These are phyloP conservation scores for Blumeria graminis DNA, from an alignment of 2,329 filamentous ascomycete species.

Conservation along the genomic window DNA sequence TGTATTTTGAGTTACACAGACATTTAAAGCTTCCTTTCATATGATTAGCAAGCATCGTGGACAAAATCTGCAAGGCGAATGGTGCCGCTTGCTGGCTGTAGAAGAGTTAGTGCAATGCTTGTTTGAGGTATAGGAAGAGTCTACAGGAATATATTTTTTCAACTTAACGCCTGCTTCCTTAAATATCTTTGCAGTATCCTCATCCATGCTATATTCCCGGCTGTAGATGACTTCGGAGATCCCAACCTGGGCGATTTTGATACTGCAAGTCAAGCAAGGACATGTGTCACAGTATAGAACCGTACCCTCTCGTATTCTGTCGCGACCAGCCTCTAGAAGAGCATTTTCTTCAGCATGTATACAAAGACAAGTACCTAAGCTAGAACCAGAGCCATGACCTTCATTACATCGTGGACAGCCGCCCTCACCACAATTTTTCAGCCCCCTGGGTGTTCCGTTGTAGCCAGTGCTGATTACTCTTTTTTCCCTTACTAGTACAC, in stretches of 20 bases:
- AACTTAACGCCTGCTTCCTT: constrained; percentile 60
- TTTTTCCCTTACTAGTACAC: constrained; percentile 66
- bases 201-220: constrained; percentile 86
- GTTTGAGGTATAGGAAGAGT: constrained; percentile 15
- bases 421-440: constrained; percentile 78
- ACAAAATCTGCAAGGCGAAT: constrained; percentile 30
- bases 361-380: constrained; percentile 71
- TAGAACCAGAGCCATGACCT: constrained; percentile 41
- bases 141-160: constrained; percentile 67
- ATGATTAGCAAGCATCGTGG: neutral
- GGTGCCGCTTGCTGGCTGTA: constrained; percentile 36
- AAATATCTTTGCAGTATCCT: constrained; percentile 59
- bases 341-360: constrained; percentile 98
- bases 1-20: too few species aligned
- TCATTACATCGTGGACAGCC: constrained; percentile 76
- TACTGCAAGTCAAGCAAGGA: constrained; percentile 88
- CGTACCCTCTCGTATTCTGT: constrained; percentile 60
- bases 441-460: constrained; percentile 81
- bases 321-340: constrained; percentile 74
- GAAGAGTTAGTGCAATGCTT: neutral
- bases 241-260: constrained; percentile 94
- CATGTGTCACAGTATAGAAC: constrained; percentile 91
- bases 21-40: too few species aligned
- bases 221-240: constrained; percentile 91
- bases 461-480: constrained; percentile 89